Evolutionary conservation across 176 grass and related monocot genomes (phyloP).

Genomic region (Oryza glaberrima): DNA sequence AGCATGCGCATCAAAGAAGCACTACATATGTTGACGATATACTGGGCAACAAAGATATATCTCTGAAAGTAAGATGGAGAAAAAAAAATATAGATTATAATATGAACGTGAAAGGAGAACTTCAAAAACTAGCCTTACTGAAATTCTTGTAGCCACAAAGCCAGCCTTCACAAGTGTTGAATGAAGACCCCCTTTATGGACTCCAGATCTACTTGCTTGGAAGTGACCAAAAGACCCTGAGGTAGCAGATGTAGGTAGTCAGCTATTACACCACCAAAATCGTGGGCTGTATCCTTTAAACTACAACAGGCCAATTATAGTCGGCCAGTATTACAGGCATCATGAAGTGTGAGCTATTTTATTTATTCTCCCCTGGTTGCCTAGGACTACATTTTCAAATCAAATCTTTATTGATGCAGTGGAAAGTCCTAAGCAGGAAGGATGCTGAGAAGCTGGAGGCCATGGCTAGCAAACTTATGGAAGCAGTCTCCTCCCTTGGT

Average conservation of each 20-base stretch:
- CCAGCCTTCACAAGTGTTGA: constrained; percentile 81
- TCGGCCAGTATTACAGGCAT: neutral
- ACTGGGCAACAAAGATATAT: constrained; percentile 13
- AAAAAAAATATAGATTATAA: neutral
- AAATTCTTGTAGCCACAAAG: constrained; percentile 97
- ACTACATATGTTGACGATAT: constrained; percentile 18
- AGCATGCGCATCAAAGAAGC: constrained; percentile 25
- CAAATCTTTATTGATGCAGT: too few relatives aligned
- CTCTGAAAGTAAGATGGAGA: neutral
- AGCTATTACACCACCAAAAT: neutral
- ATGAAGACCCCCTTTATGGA: constrained; percentile 89
- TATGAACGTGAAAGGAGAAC: neutral
- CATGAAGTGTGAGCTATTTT: neutral
- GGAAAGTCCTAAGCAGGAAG: too few relatives aligned
- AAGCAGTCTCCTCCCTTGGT: too few relatives aligned
- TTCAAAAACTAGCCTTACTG: constrained; percentile 54
- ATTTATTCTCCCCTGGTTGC: neutral
- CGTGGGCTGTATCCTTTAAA: neutral
- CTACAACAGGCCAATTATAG: constrained; percentile 17
- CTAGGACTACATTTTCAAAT: neutral
- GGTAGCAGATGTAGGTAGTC: neutral
- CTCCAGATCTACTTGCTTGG: constrained; percentile 92
- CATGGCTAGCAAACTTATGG: too few relatives aligned
- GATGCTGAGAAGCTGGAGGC: too few relatives aligned
- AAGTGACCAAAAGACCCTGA: constrained; percentile 99